Evolutionary conservation across 495 filamentous ascomycete species (phyloP).

Genomic region (Podospora tetraspora): DNA sequence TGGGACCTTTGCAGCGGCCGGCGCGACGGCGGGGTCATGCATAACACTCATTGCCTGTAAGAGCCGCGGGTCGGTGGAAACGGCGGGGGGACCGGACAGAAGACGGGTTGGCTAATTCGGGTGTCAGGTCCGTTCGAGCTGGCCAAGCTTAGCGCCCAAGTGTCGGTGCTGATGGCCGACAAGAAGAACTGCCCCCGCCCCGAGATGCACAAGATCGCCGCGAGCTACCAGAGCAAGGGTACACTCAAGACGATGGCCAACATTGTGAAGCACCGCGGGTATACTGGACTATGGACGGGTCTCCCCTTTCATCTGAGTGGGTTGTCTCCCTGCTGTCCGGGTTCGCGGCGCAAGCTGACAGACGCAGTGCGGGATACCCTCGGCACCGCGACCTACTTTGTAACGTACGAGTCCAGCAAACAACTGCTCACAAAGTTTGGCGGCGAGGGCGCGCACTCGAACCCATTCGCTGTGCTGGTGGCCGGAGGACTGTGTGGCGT

Average conservation of each 20-base stretch:
- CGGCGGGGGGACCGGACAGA: background rate
- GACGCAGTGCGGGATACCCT: constrained; percentile 70
- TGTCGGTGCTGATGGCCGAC: constrained; percentile 78
- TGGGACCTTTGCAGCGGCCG: constrained; percentile 70
- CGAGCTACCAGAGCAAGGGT: constrained; percentile 72
- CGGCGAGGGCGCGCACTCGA: constrained; percentile 59
- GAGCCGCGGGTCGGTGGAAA: constrained; percentile 26
- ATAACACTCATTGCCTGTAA: constrained; percentile 84
- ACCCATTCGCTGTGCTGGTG: constrained; percentile 64
- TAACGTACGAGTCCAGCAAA: constrained; percentile 85
- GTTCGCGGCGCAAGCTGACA: constrained; percentile 7
- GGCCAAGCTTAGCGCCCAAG: constrained; percentile 84
- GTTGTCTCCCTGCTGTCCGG: constrained; percentile 21
- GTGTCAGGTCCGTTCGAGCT: constrained; percentile 80
- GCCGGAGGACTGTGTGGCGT: constrained; percentile 76
- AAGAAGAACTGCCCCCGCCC: constrained; percentile 50
- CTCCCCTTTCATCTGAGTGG: constrained; percentile 75
- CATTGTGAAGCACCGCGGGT: constrained; percentile 72
- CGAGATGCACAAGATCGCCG: constrained; percentile 51
- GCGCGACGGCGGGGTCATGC: constrained; percentile 70
- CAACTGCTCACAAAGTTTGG: constrained; percentile 72
- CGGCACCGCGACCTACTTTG: constrained; percentile 86
- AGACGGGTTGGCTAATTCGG: background rate
- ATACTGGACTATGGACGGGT: constrained; percentile 78
- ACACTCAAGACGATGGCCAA: constrained; percentile 73